phyloP scores from a whole-genome alignment of 2,329 filamentous ascomycete species.

The Berkeleyomyces basicola region DNA sequence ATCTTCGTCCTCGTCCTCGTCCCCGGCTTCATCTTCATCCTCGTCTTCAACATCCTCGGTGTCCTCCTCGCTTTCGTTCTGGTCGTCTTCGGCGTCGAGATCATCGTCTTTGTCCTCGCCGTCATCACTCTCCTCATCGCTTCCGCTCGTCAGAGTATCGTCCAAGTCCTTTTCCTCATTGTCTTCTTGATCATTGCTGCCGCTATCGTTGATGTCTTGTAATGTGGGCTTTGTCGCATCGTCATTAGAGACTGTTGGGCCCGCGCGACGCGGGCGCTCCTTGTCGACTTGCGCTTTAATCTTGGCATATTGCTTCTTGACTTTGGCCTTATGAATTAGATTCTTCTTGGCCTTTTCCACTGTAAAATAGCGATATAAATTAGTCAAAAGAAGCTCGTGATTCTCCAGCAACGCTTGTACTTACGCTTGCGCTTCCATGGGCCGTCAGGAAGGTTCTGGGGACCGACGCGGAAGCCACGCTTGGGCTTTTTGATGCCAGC shows the following conservation, averaged over 20 bases:
- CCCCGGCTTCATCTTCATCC: neutral
- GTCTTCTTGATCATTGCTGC: constrained; percentile 15
- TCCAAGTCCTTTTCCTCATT: neutral
- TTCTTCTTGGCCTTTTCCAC: constrained; percentile 79
- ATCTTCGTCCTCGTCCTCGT: neutral
- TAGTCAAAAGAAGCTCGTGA: neutral
- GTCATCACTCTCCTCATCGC: neutral
- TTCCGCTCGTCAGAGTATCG: constrained; percentile 3
- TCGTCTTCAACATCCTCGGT: neutral
- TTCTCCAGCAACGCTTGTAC: constrained; percentile 7
- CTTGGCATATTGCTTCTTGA: constrained; percentile 85
- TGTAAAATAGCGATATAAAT: constrained; percentile 21
- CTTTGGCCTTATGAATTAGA: constrained; percentile 80
- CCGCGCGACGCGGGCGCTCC: constrained; percentile 2
- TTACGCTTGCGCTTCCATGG: constrained; percentile 63
- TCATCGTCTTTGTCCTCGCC: neutral
- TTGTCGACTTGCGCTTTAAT: constrained; percentile 38
- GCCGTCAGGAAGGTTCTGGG: constrained; percentile 80
- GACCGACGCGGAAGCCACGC: constrained; percentile 44
- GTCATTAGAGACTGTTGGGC: neutral
- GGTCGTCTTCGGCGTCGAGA: neutral
- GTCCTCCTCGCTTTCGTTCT: neutral
- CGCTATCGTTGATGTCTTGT: constrained; percentile 13
- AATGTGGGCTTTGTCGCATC: neutral
- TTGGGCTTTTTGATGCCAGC: constrained; percentile 9